Evolutionary conservation across 1,139 yeast species (phyloP).

Genomic region (Nakaseomyces sp.): DNA sequence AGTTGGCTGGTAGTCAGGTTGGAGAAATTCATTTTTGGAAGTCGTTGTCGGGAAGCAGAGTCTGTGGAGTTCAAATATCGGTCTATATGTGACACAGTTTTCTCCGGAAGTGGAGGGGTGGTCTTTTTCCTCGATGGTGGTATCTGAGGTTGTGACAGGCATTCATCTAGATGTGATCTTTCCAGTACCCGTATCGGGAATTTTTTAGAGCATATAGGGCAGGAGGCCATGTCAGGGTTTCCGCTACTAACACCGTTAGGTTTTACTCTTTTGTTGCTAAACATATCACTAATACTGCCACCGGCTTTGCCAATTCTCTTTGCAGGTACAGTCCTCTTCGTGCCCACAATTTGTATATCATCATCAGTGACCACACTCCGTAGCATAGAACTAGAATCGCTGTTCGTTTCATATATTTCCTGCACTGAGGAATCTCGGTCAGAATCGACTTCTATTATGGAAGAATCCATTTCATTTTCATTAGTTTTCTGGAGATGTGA

Average conservation of each 20-base stretch:
- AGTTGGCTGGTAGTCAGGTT: constrained; percentile 53
- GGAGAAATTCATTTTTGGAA: constrained; percentile 56
- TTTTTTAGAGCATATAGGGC: constrained; percentile 60
- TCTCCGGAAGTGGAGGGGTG: neutral
- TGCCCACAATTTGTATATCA: constrained; percentile 25
- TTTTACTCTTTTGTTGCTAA: constrained; percentile 7
- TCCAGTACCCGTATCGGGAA: constrained; percentile 56
- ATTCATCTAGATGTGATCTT: constrained; percentile 59
- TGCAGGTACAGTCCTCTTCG: constrained; percentile 14
- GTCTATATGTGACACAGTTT: constrained; percentile 15
- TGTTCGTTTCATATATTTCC: neutral
- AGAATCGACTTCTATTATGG: constrained; percentile 16
- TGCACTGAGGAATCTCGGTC: constrained; percentile 7
- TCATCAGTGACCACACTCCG: constrained; percentile 9
- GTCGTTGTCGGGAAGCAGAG: constrained; percentile 18
- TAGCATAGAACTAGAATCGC: constrained; percentile 8
- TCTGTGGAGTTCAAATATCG: constrained; percentile 24
- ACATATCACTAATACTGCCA: constrained; percentile 3
- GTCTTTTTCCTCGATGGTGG: neutral
- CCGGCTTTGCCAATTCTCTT: constrained; percentile 12
- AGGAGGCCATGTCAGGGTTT: constrained; percentile 35
- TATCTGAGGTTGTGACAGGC: constrained; percentile 36
- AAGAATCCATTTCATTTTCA: constrained; percentile 4
- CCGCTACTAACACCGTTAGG: constrained; percentile 8
- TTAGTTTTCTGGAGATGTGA: constrained; percentile 11